Evolutionary conservation across 2,329 filamentous ascomycete genomes (phyloP).

Genomic region (Aureobasidium sp.): DNA sequence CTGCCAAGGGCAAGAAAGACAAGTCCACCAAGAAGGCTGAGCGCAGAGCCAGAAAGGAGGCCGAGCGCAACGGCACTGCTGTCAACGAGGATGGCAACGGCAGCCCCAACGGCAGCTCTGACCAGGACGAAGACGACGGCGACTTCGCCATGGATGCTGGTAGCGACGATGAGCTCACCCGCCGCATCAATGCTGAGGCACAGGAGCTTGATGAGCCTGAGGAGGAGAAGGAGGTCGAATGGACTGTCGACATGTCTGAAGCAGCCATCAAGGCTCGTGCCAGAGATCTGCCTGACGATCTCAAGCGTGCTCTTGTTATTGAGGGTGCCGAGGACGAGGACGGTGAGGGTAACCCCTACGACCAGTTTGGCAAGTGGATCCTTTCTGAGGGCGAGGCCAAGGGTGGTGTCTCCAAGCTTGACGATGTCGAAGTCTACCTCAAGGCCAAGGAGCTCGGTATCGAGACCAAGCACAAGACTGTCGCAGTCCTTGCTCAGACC

Average conservation of each 20-base stretch:
- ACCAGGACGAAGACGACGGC: slow-evolving; percentile 50
- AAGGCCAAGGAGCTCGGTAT: slow-evolving; percentile 97
- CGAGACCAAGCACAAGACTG: slow-evolving; percentile 86
- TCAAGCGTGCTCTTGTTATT: slow-evolving; percentile 71
- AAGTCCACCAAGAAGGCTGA: slow-evolving; percentile 86
- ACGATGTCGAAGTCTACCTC: slow-evolving; percentile 85
- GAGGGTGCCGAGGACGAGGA: slow-evolving; percentile 75
- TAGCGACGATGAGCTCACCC: slow-evolving; percentile 88
- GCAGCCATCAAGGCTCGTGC: slow-evolving; percentile 92
- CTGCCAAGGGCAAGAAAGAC: slow-evolving; percentile 92
- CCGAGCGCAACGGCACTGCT: slow-evolving; percentile 43
- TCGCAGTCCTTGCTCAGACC: slow-evolving; percentile 85
- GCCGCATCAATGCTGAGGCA: slow-evolving; percentile 60
- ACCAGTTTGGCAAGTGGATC: slow-evolving; percentile 90
- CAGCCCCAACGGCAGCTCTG: slow-evolving; percentile 58
- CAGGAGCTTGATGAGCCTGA: slow-evolving; percentile 63
- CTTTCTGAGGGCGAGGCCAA: slow-evolving; percentile 61
- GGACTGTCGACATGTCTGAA: slow-evolving; percentile 94
- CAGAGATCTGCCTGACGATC: slow-evolving; percentile 83
- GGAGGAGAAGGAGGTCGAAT: slow-evolving; percentile 76
- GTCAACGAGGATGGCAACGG: slow-evolving; percentile 46
- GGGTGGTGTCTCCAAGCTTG: slow-evolving; percentile 68
- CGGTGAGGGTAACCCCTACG: slow-evolving; percentile 72
- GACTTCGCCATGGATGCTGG: slow-evolving; percentile 60
- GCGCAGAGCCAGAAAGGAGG: slow-evolving; percentile 76